Evolutionary conservation across 2,329 filamentous ascomycete genomes (phyloP), one percentile per base, ranked within the genome.

Genomic region (Penicillium sp.): DNA sequence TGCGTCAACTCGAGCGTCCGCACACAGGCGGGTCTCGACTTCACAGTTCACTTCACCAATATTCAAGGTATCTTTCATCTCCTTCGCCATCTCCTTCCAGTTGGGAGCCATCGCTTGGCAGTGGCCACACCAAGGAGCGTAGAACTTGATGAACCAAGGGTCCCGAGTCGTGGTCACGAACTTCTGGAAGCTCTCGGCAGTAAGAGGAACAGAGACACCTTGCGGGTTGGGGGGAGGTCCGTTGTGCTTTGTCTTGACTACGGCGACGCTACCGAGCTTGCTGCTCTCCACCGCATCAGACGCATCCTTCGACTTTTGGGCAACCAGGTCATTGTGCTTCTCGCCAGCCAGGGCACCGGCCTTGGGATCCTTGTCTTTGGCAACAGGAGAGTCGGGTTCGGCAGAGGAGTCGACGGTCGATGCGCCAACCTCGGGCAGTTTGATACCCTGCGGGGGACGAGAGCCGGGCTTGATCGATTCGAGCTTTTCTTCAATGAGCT

Each of bases 101-200:
- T 88, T 92, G 2, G 95, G 90, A 38, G 90, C 91, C 84, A 99
- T 87, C 39, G 91, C 91, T 78, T 96, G 91, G 77, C 96, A 99
- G 78, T 99, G 95, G 67, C 88, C 87, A 76, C 95, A 99, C 95
- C 94, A 98, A 5, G 95, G 96, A 17, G 92, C 93, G 75, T 97
- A 98, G 75, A 99, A 98, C 77, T 99, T 99, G 82, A 99, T 88
- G 73, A 99, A 97, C 95, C 95, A 99, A 5, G 93, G 89, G 63
- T 98, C 92, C 64, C 90, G 87, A 0, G 92, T 92, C 74, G 88
- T 90, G 3, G 92, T 96, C 49, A 99, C 93, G 39, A 89, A 81
- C 59, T 86, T 87, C 73, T 96, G 89, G 80, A 99, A 99, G 63
- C 83, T 91, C 72, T 97, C 92, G 0, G 90, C 88, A 2, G 88